Percentiles rank a stretch among this genome's conserved stretches.
Evolutionary conservation across 225 moss, liverwort and hornwort genomes (phyloP).

Genomic region (Anthoceros angustus): DNA sequence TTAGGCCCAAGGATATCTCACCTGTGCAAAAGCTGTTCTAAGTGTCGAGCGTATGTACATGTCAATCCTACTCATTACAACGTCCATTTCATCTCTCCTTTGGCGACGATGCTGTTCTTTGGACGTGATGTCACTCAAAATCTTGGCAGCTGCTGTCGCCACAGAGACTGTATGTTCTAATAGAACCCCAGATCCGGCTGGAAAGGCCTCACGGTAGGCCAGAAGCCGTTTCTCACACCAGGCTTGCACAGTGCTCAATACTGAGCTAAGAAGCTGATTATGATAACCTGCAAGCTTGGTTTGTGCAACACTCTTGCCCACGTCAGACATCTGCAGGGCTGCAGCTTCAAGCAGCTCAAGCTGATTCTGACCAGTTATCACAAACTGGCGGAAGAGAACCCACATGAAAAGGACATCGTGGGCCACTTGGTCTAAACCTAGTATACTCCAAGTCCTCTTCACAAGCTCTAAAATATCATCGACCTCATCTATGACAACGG

Average conservation of each 20-base stretch:
- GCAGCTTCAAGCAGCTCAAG: constrained; percentile 46
- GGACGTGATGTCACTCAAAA: constrained; percentile 34
- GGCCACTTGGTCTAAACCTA: constrained; percentile 47
- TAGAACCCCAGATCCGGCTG: constrained; percentile 28
- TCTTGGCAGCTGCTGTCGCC: constrained; percentile 35
- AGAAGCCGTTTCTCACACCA: constrained; percentile 68
- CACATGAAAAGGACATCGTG: constrained; percentile 82
- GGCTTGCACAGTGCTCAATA: constrained; percentile 37
- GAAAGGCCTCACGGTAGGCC: constrained; percentile 62
- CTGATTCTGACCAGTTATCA: constrained; percentile 45
- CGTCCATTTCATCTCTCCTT: constrained; percentile 22
- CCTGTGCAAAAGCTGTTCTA: constrained; percentile 62
- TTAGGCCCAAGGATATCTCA: constrained; percentile 5
- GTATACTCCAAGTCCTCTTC: constrained; percentile 64
- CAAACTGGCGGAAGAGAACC: constrained; percentile 68
- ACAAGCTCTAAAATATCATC: constrained; percentile 71
- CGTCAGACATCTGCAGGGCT: constrained; percentile 52
- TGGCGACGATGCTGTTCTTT: constrained; percentile 23
- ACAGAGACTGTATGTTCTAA: constrained; percentile 40
- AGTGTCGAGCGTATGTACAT: constrained; percentile 59
- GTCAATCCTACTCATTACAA: constrained; percentile 44
- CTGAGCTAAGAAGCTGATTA: constrained; percentile 31
- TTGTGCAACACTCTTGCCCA: constrained; percentile 24
- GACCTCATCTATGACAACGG: constrained; percentile 48
- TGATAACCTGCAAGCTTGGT: constrained; percentile 31